phyloP scores from a whole-genome alignment of 2,329 filamentous ascomycete species.

The Neofusicoccum parvum region DNA sequence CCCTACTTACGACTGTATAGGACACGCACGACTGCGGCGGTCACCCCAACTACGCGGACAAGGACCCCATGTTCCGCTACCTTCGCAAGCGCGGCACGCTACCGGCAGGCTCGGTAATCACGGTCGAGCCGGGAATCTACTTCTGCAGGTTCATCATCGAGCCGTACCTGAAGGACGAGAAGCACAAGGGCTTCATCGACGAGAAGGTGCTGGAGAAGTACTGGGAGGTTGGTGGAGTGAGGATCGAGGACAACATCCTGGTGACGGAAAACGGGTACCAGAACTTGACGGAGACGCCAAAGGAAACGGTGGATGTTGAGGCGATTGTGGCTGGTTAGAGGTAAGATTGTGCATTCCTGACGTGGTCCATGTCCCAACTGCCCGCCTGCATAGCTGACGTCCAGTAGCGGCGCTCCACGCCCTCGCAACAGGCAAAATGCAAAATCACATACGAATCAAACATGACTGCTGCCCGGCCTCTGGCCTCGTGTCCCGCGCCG shows the following conservation, averaged over 20 bases:
- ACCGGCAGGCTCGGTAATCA: constrained; percentile 81
- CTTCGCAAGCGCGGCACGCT: constrained; percentile 75
- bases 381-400: not conserved
- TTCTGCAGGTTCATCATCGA: constrained; percentile 75
- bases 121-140: constrained; percentile 89
- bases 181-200: constrained; percentile 67
- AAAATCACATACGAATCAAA: not conserved
- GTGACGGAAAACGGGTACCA: constrained; percentile 78
- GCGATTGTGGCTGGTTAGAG: not conserved
- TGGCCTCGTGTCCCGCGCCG: not conserved
- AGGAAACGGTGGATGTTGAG: constrained; percentile 61
- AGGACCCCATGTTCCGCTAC: constrained; percentile 84
- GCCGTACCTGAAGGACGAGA: constrained; percentile 64
- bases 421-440: not conserved
- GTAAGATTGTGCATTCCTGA: constrained; percentile 15
- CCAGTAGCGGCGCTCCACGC: not conserved
- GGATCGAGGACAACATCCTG: constrained; percentile 89
- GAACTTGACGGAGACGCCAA: constrained; percentile 80
- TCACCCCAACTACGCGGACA: constrained; percentile 60
- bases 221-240: constrained; percentile 81
- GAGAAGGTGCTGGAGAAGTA: constrained; percentile 65
- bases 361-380: not conserved
- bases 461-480: not conserved
- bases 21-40: constrained; percentile 55
- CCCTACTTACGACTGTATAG: not conserved